A percentile compares a stretch with the other conserved stretches of the same genome.
Evolutionary conservation across 805 yeast genomes (phyloP).

Genomic region (Cyberlindnera bimundalis): DNA sequence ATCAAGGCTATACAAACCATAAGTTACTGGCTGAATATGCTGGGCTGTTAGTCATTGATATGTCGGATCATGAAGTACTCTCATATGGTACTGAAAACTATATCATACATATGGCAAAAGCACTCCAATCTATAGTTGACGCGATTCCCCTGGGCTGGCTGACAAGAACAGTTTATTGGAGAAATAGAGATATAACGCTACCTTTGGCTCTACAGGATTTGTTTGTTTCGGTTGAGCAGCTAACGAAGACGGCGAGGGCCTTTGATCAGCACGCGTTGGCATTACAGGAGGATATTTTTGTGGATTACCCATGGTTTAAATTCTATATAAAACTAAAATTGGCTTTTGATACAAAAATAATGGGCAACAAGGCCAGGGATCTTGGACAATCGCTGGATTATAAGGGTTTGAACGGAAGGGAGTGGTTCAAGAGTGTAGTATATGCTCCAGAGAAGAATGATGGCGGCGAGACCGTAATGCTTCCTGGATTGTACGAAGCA

Average conservation of each 20-base stretch:
- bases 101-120: conserved; percentile 37
- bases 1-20: conserved; percentile 51
- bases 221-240: conserved; percentile 4
- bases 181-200: conserved; percentile 2
- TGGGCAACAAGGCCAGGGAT: conserved; percentile 41
- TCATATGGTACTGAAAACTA: conserved; percentile 46
- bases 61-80: conserved; percentile 57
- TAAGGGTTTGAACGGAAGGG: conserved; percentile 45
- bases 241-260: conserved; percentile 6
- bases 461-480: conserved; percentile 48
- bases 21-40: conserved; percentile 55
- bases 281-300: conserved; percentile 47
- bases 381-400: conserved; percentile 31
- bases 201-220: conserved; percentile 12
- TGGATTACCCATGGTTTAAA: conserved; percentile 80
- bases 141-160: conserved; percentile 33
- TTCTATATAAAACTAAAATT: conserved; percentile 54
- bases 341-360: conserved; percentile 52
- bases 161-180: conserved; percentile 9
- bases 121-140: conserved; percentile 30
- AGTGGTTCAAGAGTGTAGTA: conserved; percentile 62
- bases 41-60: conserved; percentile 50
- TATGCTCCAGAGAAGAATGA: conserved; percentile 55
- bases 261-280: conserved; percentile 48
- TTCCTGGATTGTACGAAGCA: conserved; percentile 62